Percentiles rank a stretch among this genome's conserved stretches.
phyloP scores from a whole-genome alignment of 2,329 filamentous ascomycete genomes.

The Bipolaris bicolor region DNA sequence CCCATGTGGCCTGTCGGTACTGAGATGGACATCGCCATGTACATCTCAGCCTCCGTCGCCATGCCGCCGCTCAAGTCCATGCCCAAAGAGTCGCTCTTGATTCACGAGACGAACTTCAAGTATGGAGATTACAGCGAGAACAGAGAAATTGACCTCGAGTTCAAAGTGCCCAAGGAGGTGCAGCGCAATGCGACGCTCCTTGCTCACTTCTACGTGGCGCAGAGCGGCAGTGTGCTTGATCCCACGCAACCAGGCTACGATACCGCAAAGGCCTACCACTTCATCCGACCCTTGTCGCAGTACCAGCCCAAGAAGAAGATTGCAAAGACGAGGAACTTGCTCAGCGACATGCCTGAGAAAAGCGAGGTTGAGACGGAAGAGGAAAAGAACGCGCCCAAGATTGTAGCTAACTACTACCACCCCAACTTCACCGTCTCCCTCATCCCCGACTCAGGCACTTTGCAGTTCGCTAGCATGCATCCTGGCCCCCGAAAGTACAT shows the following conservation, averaged over 20 bases:
- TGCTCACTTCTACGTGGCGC: constrained; percentile 89
- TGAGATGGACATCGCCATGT: constrained; percentile 81
- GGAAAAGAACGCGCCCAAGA: constrained; percentile 64
- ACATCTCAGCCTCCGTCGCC: constrained; percentile 76
- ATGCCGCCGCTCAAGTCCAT: constrained; percentile 71
- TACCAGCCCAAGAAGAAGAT: constrained; percentile 91
- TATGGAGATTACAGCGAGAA: constrained; percentile 80
- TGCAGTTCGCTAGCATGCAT: constrained; percentile 70
- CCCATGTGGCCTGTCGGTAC: constrained; percentile 88
- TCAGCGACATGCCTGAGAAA: constrained; percentile 59
- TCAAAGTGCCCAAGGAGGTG: constrained; percentile 77
- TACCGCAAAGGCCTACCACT: constrained; percentile 77
- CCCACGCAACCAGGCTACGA: constrained; percentile 76
- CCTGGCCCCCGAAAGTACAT: constrained; percentile 79
- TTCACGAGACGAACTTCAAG: constrained; percentile 80
- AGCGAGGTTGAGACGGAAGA: constrained; percentile 59
- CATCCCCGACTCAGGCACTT: constrained; percentile 77
- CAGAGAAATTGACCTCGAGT: constrained; percentile 76
- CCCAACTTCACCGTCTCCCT: constrained; percentile 91
- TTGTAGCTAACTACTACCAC: constrained; percentile 87
- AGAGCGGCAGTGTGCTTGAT: constrained; percentile 77
- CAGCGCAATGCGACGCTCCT: constrained; percentile 93
- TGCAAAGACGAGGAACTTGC: constrained; percentile 83
- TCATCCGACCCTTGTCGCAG: constrained; percentile 83
- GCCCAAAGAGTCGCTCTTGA: constrained; percentile 71